Evolutionary conservation across 2,329 filamentous ascomycete species (phyloP).

Genomic region (Canariomyces notabilis): DNA sequence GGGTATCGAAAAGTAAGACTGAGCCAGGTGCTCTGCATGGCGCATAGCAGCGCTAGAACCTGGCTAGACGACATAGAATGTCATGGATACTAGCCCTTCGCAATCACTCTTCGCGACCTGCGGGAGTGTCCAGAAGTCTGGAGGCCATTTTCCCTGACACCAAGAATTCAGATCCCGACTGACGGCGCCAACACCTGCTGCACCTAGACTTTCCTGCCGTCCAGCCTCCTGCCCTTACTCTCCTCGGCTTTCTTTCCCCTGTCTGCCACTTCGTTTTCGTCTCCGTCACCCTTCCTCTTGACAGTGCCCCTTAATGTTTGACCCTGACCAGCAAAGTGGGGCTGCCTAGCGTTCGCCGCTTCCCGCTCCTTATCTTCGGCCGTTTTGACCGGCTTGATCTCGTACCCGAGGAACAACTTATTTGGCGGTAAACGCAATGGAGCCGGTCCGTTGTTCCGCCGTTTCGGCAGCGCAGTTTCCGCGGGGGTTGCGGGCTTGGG

Average conservation of each 20-base stretch:
- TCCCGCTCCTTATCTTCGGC: slow-evolving; percentile 66
- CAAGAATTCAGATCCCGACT: not conserved
- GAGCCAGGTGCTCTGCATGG: no score
- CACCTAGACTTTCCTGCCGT: slow-evolving; percentile 1
- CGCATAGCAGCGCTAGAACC: no score
- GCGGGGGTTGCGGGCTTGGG: slow-evolving; percentile 71
- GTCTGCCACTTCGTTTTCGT: slow-evolving; percentile 25
- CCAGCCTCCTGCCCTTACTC: slow-evolving; percentile 18
- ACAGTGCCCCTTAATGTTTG: slow-evolving; percentile 67
- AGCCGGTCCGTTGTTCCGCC: slow-evolving; percentile 70
- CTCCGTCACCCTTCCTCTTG: slow-evolving; percentile 63
- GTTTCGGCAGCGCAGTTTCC: slow-evolving; percentile 33
- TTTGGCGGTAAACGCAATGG: slow-evolving; percentile 79
- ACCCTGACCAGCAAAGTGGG: slow-evolving; percentile 79
- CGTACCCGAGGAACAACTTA: slow-evolving; percentile 95
- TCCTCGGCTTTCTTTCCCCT: slow-evolving; percentile 15
- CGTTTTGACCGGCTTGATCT: slow-evolving; percentile 82
- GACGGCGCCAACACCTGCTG: not conserved
- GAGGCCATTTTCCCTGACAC: not conserved
- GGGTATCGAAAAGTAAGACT: no score
- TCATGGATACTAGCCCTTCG: no score
- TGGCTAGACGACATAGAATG: no score
- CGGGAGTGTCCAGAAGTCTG: no score
- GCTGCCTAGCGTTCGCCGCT: slow-evolving; percentile 58
- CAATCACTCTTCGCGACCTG: no score